phyloP scores from a whole-genome alignment of 2,329 filamentous ascomycete genomes.

The Zymoseptoria ardabiliae region DNA sequence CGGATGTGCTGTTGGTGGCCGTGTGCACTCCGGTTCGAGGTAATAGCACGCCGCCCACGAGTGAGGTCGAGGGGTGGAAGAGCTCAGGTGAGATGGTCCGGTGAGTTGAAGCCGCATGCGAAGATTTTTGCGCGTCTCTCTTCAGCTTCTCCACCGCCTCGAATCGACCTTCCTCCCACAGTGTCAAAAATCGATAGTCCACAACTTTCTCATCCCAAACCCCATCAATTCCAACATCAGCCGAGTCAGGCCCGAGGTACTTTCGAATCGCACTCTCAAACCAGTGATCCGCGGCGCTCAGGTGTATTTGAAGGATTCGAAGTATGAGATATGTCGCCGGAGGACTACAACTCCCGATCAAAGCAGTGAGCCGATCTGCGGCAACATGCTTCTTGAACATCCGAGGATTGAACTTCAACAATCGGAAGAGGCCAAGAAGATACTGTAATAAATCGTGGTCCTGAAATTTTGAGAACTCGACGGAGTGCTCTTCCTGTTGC shows the following conservation, averaged over 20 bases:
- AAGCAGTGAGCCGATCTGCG: conserved; percentile 58
- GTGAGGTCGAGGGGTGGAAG: conserved; percentile 42
- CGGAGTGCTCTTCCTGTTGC: conserved; percentile 12
- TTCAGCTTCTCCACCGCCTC: conserved; percentile 21
- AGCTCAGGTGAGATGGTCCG: conserved; percentile 10
- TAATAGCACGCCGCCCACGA: conserved; percentile 60
- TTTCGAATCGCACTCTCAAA: conserved; percentile 62
- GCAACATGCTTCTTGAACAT: conserved; percentile 60
- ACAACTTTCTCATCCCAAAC: conserved; percentile 67
- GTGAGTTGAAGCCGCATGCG: neutral
- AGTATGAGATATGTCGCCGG: conserved; percentile 73
- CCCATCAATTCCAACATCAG: conserved; percentile 51
- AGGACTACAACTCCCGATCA: conserved; percentile 54
- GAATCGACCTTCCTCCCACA: conserved; percentile 57
- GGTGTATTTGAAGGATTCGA: conserved; percentile 69
- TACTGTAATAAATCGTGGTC: conserved; percentile 18
- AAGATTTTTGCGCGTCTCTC: neutral
- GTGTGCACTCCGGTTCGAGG: conserved; percentile 42
- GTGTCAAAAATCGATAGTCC: conserved; percentile 67
- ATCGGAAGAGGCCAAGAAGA: conserved; percentile 66
- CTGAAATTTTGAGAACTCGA: conserved; percentile 6
- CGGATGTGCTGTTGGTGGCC: neutral
- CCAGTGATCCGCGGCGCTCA: conserved; percentile 72
- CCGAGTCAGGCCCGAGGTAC: conserved; percentile 48
- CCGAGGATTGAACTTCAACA: conserved; percentile 67